These are phyloP conservation scores for Colletotrichum sp. DNA, from an alignment of 2,329 filamentous ascomycete genomes.

Conservation along the genomic window DNA sequence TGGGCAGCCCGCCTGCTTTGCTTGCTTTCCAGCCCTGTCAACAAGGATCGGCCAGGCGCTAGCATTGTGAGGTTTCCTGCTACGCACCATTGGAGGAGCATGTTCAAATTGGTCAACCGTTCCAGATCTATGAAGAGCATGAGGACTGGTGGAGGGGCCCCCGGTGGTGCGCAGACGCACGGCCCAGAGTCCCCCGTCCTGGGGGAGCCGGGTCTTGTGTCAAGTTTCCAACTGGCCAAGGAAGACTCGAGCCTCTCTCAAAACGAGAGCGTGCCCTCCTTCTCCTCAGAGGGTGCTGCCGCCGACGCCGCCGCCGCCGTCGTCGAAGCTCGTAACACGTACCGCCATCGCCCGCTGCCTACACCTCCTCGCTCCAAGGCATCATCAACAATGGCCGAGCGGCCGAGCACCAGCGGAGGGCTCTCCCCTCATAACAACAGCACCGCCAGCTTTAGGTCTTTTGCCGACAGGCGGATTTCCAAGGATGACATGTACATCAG, in stretches of 20 bases:
- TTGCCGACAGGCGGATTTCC: slow-evolving; percentile 48
- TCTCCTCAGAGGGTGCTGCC: slow-evolving; percentile 29
- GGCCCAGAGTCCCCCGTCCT: slow-evolving; percentile 25
- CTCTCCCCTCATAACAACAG: slow-evolving; percentile 28
- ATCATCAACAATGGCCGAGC: slow-evolving; percentile 31
- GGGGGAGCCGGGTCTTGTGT: slow-evolving; percentile 35
- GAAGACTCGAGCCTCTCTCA: slow-evolving; percentile 32
- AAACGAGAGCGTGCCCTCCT: slow-evolving; percentile 35
- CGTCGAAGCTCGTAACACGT: slow-evolving; percentile 26
- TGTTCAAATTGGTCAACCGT: slow-evolving; percentile 38
- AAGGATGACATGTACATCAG: slow-evolving; percentile 45
- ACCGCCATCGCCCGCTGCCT: slow-evolving; percentile 25
- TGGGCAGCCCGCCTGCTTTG: slow-evolving; percentile 1
- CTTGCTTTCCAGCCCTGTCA: slow-evolving; percentile 12
- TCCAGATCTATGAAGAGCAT: slow-evolving; percentile 33
- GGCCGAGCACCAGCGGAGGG: slow-evolving; percentile 48
- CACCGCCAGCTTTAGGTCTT: slow-evolving; percentile 30
- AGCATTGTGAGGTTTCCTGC: slow-evolving; percentile 10
- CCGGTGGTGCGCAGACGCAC: slow-evolving; percentile 24
- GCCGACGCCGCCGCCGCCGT: slow-evolving; percentile 31
- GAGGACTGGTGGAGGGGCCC: slow-evolving; percentile 24
- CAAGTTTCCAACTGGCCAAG: slow-evolving; percentile 38
- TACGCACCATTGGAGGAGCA: slow-evolving; percentile 25
- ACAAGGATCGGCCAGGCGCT: slow-evolving; percentile 15
- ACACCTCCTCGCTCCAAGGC: slow-evolving; percentile 23